Base-by-base conservation (phyloP, 2,329 filamentous ascomycete species). In the Microcyclospora pomicola region DNA sequence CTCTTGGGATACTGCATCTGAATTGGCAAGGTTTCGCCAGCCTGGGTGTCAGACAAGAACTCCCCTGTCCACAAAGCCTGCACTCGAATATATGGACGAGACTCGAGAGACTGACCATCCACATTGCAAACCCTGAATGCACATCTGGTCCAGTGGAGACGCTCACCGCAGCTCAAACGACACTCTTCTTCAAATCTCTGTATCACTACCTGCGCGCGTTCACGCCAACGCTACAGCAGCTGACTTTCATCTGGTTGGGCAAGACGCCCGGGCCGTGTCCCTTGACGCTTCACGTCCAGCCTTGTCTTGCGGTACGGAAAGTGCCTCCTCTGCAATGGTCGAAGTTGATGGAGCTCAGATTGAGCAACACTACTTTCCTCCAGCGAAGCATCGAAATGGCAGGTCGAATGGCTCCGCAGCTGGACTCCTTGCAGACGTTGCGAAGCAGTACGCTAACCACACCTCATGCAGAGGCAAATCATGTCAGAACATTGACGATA, bases 161-260 rank as follows among this genome's bases (percentile, higher is more conserved):
- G 11, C 35, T 55, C n/a, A 50, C 38, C 10, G 28, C 34, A 6
- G 34, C 41, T 2, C 56, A 58, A 38, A 36, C 42, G 15, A 37
- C 34, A 10, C 48, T 55, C 42, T 55, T 53, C 37, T 41, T 49
- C 33, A 54, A 55, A 31, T 33, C 53, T 15, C 36, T 59, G 11
- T 43, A 54, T 34, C 46, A 51, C 36, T 58, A 56, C 19, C 46
- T 59, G 9, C 42, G 45, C 9, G 49, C 48, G 39, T 59, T 59
- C 39, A 42, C 43, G 3, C 33, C 34, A 3, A 54, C 49, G 7
- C 37, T 59, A 14, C 46, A 36, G 6, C 43, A 35, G 15, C 42
- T 59, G 3, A 44, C 46, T 4, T 53, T 59, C 31, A 38, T 51
- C n/a, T 59, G 55, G 55, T 37, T 55, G 2, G 51, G 47, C 31